Evolutionary conservation across 345 rosid genomes (phyloP).

Genomic region (Euphorbia peplus): DNA sequence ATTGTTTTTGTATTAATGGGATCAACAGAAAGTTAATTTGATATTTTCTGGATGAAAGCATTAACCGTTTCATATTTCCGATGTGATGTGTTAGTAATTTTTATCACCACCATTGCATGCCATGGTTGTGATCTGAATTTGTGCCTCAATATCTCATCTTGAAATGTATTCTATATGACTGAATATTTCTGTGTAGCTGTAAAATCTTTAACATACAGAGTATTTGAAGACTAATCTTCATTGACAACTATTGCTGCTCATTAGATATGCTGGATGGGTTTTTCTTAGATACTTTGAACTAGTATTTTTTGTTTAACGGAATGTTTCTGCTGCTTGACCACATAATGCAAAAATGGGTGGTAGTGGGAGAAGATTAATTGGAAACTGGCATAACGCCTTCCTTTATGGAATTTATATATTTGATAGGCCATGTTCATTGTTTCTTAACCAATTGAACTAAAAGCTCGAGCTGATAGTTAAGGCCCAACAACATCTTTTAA

Average conservation of each 20-base stretch:
- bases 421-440: neutral
- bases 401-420: neutral
- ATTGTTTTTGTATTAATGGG: neutral
- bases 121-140: neutral
- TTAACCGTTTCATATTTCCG: neutral
- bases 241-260: constrained; percentile 4
- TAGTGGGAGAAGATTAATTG: neutral
- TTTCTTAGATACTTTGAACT: constrained; percentile 6
- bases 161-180: neutral
- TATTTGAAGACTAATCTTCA: neutral
- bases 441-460: too few relatives aligned
- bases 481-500: too few relatives aligned
- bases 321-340: neutral
- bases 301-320: neutral
- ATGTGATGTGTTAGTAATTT: neutral
- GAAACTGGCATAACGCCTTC: neutral
- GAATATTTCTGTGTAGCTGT: neutral
- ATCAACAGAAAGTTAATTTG: neutral
- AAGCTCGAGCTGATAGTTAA: too few relatives aligned
- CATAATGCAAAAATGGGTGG: neutral
- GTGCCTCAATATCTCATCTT: neutral
- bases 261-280: neutral
- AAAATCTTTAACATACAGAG: neutral
- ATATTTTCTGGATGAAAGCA: constrained; percentile 1
- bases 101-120: neutral